These are phyloP conservation scores for Boletales sp. DNA, from an alignment of 768 basidiomycete species.

Conservation along the genomic window DNA sequence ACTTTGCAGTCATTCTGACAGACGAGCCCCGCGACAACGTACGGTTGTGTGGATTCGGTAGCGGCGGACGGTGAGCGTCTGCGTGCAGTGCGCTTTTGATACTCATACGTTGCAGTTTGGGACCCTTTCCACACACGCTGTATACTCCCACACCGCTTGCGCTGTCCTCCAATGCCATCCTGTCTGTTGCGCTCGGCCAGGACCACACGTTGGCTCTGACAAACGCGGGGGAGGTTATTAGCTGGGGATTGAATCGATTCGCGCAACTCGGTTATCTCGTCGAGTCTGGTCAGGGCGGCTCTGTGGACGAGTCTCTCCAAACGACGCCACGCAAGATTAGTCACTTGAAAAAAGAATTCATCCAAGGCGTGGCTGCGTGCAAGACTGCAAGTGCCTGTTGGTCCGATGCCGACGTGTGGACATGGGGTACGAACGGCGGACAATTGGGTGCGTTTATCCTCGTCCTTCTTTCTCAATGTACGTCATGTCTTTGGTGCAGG, in stretches of 20 bases:
- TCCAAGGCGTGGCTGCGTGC: slow-evolving; percentile 82
- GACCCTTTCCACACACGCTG: slow-evolving; percentile 74
- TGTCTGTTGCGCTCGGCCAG: slow-evolving; percentile 80
- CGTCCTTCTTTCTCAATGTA: not conserved
- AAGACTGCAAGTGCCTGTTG: slow-evolving; percentile 87
- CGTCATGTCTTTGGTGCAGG: slow-evolving; percentile 36
- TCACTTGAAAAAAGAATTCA: slow-evolving; percentile 70
- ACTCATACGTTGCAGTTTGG: slow-evolving; percentile 48
- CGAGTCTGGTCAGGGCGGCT: slow-evolving; percentile 46
- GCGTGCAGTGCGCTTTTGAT: not conserved
- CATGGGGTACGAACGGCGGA: slow-evolving; percentile 93
- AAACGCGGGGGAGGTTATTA: slow-evolving; percentile 74
- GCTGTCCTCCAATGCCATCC: slow-evolving; percentile 53
- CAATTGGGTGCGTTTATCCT: slow-evolving; percentile 64
- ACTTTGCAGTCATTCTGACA: slow-evolving; percentile 54
- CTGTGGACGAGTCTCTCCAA: slow-evolving; percentile 74
- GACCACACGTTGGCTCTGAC: slow-evolving; percentile 93
- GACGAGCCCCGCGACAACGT: slow-evolving; percentile 71
- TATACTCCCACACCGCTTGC: slow-evolving; percentile 61
- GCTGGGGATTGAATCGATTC: slow-evolving; percentile 91
- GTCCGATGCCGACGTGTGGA: slow-evolving; percentile 69
- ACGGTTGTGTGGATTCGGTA: slow-evolving; percentile 85
- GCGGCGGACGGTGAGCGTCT: slow-evolving; percentile 68
- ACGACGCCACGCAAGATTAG: slow-evolving; percentile 72
- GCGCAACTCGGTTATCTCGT: slow-evolving; percentile 84